Evolutionary conservation across 1,284 basidiomycete genomes (phyloP).

Genomic region (Cutaneotrichosporon mucoides): DNA sequence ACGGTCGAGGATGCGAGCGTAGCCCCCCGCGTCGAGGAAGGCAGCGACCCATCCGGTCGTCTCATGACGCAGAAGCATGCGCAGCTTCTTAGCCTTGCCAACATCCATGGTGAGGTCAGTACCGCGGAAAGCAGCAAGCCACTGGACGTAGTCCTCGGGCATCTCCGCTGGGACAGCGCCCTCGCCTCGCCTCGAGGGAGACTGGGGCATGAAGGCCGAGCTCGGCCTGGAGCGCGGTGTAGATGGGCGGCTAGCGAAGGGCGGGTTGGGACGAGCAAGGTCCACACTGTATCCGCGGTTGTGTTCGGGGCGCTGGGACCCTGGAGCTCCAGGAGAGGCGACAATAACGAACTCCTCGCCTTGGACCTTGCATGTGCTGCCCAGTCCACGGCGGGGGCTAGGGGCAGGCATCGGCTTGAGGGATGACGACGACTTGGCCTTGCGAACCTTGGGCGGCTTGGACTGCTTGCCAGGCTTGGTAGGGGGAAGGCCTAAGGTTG

Average conservation of each 20-base stretch:
- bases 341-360: conserved; percentile 40
- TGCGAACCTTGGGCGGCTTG: conserved; percentile 25
- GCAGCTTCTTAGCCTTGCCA: conserved; percentile 44
- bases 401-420: conserved; percentile 5
- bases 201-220: conserved; percentile 6
- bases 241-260: conserved; percentile 1
- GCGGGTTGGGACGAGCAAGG: neutral
- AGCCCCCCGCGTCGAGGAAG: conserved; percentile 82
- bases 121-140: conserved; percentile 33
- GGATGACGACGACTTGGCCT: conserved; percentile 36
- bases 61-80: conserved; percentile 75
- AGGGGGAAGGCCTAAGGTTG: conserved; percentile 29
- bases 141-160: conserved; percentile 35
- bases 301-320: neutral
- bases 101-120: conserved; percentile 47
- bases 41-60: conserved; percentile 82
- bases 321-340: conserved; percentile 23
- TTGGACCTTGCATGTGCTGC: conserved; percentile 1
- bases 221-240: conserved; percentile 2
- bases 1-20: conserved; percentile 72
- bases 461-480: conserved; percentile 20
- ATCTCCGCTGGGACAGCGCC: conserved; percentile 23
- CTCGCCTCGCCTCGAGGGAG: conserved; percentile 2
- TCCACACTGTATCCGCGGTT: conserved; percentile 5
- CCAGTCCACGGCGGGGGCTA: conserved; percentile 18